phyloP scores from a whole-genome alignment of 495 filamentous ascomycete species.

The Xylaria castorea region DNA sequence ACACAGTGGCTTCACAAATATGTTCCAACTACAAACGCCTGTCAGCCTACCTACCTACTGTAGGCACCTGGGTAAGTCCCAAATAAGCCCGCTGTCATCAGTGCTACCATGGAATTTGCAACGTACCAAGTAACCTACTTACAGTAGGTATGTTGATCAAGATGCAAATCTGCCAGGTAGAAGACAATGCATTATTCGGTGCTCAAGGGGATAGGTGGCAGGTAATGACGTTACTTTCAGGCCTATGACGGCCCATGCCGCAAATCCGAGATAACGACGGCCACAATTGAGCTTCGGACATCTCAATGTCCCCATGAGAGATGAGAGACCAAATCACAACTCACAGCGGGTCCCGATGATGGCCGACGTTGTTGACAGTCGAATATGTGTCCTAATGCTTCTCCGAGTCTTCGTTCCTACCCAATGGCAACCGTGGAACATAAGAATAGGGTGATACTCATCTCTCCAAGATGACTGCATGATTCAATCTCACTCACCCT shows the following conservation, averaged over 20 bases:
- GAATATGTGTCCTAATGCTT: not conserved
- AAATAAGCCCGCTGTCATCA: not conserved
- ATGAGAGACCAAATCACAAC: not conserved
- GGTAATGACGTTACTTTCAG: not conserved
- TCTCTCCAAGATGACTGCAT: slow-evolving; percentile 12
- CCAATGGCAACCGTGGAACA: not conserved
- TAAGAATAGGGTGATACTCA: not conserved
- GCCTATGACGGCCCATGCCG: not conserved
- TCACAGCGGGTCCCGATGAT: not conserved
- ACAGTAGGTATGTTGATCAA: not conserved
- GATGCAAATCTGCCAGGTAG: not conserved
- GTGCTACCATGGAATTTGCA: not conserved
- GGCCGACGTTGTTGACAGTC: not conserved
- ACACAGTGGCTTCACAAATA: not conserved
- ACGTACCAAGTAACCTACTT: not conserved
- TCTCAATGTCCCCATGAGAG: not conserved
- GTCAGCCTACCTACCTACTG: not conserved
- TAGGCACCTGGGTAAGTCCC: not conserved
- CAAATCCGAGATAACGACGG: not conserved
- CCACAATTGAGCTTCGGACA: not conserved
- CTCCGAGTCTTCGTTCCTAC: not conserved
- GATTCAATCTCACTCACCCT: not conserved
- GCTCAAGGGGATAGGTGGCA: not conserved
- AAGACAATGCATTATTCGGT: not conserved
- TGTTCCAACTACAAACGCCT: not conserved